These are phyloP conservation scores for Mycena albidolilacea DNA, from an alignment of 768 basidiomycete genomes.

Conservation along the genomic window DNA sequence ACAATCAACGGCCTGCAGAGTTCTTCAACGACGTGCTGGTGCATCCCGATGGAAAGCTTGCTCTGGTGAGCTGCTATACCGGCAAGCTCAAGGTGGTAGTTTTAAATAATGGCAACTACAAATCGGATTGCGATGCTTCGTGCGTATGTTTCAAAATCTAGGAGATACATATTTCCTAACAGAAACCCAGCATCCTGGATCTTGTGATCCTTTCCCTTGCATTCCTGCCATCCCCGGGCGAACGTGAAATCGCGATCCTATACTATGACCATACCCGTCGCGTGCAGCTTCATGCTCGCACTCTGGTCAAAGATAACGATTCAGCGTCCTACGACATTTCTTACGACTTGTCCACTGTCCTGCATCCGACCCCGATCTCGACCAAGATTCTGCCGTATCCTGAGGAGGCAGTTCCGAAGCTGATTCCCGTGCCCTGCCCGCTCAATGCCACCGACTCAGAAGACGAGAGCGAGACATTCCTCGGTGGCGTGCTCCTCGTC, in stretches of 20 bases:
- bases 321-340: conserved; percentile 66
- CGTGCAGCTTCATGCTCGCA: conserved; percentile 75
- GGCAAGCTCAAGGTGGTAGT: conserved; percentile 79
- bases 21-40: conserved; percentile 80
- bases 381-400: conserved; percentile 62
- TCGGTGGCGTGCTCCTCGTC: conserved; percentile 80
- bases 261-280: conserved; percentile 74
- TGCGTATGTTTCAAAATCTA: conserved; percentile 53
- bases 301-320: conserved; percentile 62
- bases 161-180: conserved; percentile 3
- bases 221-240: conserved; percentile 67
- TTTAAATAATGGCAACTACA: conserved; percentile 68
- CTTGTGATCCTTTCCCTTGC: conserved; percentile 71
- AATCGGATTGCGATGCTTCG: conserved; percentile 75
- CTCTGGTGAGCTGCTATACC: conserved; percentile 75
- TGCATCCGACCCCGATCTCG: conserved; percentile 70
- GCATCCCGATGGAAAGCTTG: conserved; percentile 73
- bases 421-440: conserved; percentile 58
- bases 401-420: conserved; percentile 55
- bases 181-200: conserved; percentile 26
- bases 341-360: conserved; percentile 57
- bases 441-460: conserved; percentile 47
- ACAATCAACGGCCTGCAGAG: conserved; percentile 71
- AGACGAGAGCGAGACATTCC: conserved; percentile 51
- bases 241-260: conserved; percentile 75